Conservation (phyloP, 192 early-diverging fungal species). For the Backusella circina region DNA sequence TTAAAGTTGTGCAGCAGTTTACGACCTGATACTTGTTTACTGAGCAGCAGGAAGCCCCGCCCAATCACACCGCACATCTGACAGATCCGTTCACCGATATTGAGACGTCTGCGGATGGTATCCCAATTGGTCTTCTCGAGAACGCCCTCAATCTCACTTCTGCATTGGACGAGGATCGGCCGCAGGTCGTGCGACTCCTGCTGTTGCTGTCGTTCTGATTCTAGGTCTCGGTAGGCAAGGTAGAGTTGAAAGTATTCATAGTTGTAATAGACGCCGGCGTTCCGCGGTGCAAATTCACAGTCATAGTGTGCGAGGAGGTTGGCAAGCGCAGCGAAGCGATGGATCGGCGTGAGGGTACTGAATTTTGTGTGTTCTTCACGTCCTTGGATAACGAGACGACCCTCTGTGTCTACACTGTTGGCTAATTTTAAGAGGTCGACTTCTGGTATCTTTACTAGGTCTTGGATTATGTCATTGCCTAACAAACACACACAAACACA, state of each 20-base stretch:
- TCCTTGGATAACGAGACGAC: constrained; percentile 16
- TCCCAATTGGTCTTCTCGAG: constrained; percentile 34
- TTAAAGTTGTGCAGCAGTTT: constrained; percentile 33
- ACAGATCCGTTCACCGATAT: constrained; percentile 31
- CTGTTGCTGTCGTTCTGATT: constrained; percentile 14
- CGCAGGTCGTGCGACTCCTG: constrained; percentile 12
- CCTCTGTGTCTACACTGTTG: constrained; percentile 3
- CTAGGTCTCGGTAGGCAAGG: constrained; percentile 26
- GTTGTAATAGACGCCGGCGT: constrained; percentile 32
- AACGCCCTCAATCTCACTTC: constrained; percentile 23
- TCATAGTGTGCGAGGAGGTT: constrained; percentile 28
- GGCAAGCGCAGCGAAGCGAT: constrained; percentile 25
- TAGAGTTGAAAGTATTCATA: constrained; percentile 34
- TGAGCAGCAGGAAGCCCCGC: constrained; percentile 25
- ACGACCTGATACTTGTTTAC: constrained; percentile 28
- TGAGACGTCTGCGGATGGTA: constrained; percentile 30
- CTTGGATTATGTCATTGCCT: constrained; percentile 18
- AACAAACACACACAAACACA: not conserved
- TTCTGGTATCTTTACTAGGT: constrained; percentile 17
- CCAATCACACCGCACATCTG: constrained; percentile 20
- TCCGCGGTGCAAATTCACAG: constrained; percentile 33
- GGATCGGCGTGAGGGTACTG: constrained; percentile 12
- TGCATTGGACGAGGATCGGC: constrained; percentile 23
- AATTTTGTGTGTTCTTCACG: constrained; percentile 10
- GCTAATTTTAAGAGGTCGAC: constrained; percentile 17